These are phyloP conservation scores for Hanseniaspora osmophila DNA, from an alignment of 805 yeast genomes.

Conservation along the genomic window DNA sequence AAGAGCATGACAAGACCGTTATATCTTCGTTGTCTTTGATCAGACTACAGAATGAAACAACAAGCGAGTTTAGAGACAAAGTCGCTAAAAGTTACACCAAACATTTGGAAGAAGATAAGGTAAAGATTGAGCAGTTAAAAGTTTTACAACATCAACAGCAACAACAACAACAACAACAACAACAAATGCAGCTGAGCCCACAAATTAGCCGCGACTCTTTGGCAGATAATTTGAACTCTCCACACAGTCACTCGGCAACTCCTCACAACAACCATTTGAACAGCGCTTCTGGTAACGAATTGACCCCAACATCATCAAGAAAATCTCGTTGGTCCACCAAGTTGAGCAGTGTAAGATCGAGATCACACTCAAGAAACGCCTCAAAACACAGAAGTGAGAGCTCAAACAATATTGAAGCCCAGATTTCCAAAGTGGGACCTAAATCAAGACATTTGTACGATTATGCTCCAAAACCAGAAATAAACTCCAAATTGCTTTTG, in stretches of 20 bases:
- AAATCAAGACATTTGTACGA: conserved; percentile 14
- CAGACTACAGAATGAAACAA: conserved; percentile 27
- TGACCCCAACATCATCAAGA: conserved; percentile 13
- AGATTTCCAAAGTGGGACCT: background rate
- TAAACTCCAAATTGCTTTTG: conserved; percentile 52
- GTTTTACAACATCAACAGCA: conserved; percentile 2
- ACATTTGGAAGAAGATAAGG: conserved; percentile 9
- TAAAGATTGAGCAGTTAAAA: conserved; percentile 1
- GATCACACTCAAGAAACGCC: conserved; percentile 38
- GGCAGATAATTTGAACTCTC: conserved; percentile 5
- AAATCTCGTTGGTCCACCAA: conserved; percentile 46
- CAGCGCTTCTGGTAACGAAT: conserved; percentile 1
- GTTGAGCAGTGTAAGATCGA: conserved; percentile 45
- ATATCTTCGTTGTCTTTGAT: conserved; percentile 49
- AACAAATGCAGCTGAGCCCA: conserved; percentile 6
- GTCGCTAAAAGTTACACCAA: conserved; percentile 8
- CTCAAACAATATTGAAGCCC: background rate
- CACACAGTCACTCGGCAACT: conserved; percentile 19
- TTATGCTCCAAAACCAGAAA: conserved; percentile 21
- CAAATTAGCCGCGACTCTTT: conserved; percentile 8
- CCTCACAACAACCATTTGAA: background rate
- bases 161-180: conserved; percentile 6
- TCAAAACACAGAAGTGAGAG: conserved; percentile 24
- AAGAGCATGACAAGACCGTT: conserved; percentile 80
- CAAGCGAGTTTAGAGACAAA: conserved; percentile 19